A percentile compares a stretch with the other conserved stretches of the same genome.
phyloP scores from a whole-genome alignment of 1,139 yeast genomes.

The Nadsonia starkeyi-henricii region DNA sequence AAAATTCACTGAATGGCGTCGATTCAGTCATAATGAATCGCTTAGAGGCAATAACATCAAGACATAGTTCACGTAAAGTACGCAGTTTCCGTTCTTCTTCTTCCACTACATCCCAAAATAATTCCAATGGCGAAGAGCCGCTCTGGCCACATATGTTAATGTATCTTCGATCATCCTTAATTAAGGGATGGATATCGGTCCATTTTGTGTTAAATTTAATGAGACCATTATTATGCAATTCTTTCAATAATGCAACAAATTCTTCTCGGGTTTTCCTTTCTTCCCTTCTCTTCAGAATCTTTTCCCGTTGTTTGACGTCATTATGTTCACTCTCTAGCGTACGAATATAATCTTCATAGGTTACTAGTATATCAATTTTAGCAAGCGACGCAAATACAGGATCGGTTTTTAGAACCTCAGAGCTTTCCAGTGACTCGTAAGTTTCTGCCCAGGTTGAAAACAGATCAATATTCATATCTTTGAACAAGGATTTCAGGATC shows the following conservation, averaged over 20 bases:
- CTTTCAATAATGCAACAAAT: slow-evolving; percentile 35
- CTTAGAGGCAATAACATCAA: slow-evolving; percentile 34
- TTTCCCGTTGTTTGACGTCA: slow-evolving; percentile 23
- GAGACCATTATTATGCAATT: slow-evolving; percentile 25
- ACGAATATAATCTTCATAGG: slow-evolving; percentile 38
- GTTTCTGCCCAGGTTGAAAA: slow-evolving; percentile 34
- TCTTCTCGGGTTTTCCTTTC: slow-evolving; percentile 57
- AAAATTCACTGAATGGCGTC: slow-evolving; percentile 16
- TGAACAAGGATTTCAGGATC: slow-evolving; percentile 14
- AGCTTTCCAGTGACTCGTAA: slow-evolving; percentile 28
- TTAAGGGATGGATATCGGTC: slow-evolving; percentile 36
- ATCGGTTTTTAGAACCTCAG: slow-evolving; percentile 43
- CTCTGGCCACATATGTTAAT: slow-evolving; percentile 54
- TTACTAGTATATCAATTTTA: slow-evolving; percentile 44
- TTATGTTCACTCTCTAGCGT: slow-evolving; percentile 30
- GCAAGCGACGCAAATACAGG: slow-evolving; percentile 40
- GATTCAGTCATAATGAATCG: slow-evolving; percentile 12
- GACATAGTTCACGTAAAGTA: slow-evolving; percentile 46
- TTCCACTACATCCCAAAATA: slow-evolving; percentile 65
- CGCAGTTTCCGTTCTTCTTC: slow-evolving; percentile 42
- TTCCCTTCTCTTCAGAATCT: slow-evolving; percentile 29
- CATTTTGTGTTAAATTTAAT: slow-evolving; percentile 47
- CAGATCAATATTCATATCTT: slow-evolving; percentile 23
- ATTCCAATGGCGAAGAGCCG: slow-evolving; percentile 69
- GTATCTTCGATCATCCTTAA: slow-evolving; percentile 49